Evolutionary conservation across 169 alveolate genomes (phyloP).

Genomic region (Plasmodium reichenowi): DNA sequence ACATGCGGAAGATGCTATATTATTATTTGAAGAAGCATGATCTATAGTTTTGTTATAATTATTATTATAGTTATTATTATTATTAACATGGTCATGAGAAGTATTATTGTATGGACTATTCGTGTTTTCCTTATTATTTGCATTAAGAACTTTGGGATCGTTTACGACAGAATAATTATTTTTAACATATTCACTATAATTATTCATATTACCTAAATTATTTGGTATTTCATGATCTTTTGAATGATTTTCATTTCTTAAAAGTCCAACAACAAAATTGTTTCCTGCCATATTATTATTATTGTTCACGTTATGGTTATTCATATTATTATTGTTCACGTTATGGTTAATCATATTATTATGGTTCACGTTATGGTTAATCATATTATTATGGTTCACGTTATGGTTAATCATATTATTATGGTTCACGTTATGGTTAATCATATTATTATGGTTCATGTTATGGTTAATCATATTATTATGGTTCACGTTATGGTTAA

Average conservation of each 20-base stretch:
- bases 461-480: not conserved
- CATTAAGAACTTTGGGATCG: no score
- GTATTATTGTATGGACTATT: no score
- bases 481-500: not conserved
- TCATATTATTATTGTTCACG: not conserved
- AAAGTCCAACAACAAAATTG: no score
- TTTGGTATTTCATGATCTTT: no score
- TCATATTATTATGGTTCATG: not conserved
- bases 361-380: not conserved
- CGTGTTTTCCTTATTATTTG: no score
- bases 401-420: conserved; percentile 14
- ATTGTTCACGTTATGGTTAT: not conserved
- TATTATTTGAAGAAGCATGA: conserved; percentile 1
- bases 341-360: not conserved
- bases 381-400: not conserved
- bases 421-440: not conserved
- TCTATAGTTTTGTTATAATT: conserved; percentile 8
- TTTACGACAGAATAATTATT: no score
- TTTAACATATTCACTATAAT: no score
- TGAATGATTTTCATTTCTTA: no score
- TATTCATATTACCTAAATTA: no score
- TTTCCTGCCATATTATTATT: not conserved
- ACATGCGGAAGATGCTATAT: not conserved
- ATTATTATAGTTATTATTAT: conserved; percentile 30
- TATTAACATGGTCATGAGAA: not conserved